Base-by-base conservation (phyloP, 805 yeast species). In the Monosporozyma siamensis region DNA sequence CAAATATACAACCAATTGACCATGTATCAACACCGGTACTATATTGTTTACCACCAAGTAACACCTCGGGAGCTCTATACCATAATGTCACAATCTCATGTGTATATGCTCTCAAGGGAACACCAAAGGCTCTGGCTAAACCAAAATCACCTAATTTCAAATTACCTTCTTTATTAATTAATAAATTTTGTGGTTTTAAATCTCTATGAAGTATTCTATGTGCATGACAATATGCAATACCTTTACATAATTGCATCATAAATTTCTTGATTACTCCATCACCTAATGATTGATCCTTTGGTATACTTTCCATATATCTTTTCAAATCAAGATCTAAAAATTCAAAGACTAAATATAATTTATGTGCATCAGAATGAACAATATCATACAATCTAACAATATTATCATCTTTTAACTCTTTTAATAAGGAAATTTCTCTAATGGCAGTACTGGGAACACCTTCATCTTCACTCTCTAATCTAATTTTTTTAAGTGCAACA, bases 391-490 rank as follows among this genome's bases (percentile, higher is more conserved):
- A 67, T 11, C 95, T 80, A 36, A 90, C 94, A 49, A 90, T 87
- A 63, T 90, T 90, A 51, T 84, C 95, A 61, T 89, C 95, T 59
- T 85, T 86, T 46, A 90, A 71, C 64, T 90, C 98, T 65, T 90
- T 90, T 87, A 90, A 82, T 45, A 90, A 69, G 4, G 97, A 90
- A 48, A 90, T 90, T 64, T 90, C 98, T 50, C 98, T 75, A 55
- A 90, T 90, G 2, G 98, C 98, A 1, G 98, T 92, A 4, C 96
- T 87, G 6, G 98, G 98, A 1, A 97, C 94, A 30, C 98, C 98
- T 66, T 92, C 97, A 44, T 63, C 73, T 58, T 92, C 98, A 40
- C 94, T 82, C 59, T 92, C 98, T 47, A 90, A 71, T 55, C 83
- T 84, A 66, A 92, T 92, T 62, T 92, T 97, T 61, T 92, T 92